Conservation (phyloP, 1,284 basidiomycete species). For the Papiliotrema nemorosa region DNA sequence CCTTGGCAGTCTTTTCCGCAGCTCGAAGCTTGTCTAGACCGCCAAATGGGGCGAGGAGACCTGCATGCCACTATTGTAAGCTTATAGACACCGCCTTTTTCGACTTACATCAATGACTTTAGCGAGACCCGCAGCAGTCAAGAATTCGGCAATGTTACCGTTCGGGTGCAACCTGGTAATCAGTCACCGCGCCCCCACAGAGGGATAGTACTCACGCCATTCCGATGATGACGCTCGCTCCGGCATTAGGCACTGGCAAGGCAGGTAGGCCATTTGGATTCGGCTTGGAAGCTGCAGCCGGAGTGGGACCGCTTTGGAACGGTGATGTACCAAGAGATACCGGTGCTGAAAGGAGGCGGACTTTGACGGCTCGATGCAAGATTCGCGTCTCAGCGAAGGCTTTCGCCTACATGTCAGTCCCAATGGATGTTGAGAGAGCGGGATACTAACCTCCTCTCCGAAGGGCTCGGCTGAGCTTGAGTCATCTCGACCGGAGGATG, state of each 20-base stretch:
- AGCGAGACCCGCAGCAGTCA: conserved; percentile 80
- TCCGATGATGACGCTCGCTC: conserved; percentile 84
- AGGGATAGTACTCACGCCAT: conserved; percentile 55
- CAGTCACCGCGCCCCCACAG: not conserved
- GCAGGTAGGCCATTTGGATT: conserved; percentile 22
- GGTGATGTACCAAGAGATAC: conserved; percentile 70
- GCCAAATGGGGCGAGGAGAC: conserved; percentile 75
- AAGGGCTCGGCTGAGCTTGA: conserved; percentile 62
- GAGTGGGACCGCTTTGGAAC: conserved; percentile 61
- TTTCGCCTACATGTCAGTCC: conserved; percentile 61
- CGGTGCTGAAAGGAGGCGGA: conserved; percentile 83
- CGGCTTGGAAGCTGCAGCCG: conserved; percentile 56
- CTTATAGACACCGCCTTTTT: conserved; percentile 2
- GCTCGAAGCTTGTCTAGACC: conserved; percentile 81
- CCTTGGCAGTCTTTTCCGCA: conserved; percentile 80
- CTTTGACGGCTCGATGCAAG: conserved; percentile 81
- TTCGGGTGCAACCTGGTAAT: conserved; percentile 71
- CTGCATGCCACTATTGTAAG: conserved; percentile 74
- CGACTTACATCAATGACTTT: conserved; percentile 69
- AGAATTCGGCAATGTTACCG: conserved; percentile 88
- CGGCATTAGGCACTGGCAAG: conserved; percentile 33
- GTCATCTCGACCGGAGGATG: conserved; percentile 64
- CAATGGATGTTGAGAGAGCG: not conserved
- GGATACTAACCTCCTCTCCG: conserved; percentile 71
- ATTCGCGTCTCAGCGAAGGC: conserved; percentile 92